A percentile compares a stretch with the other conserved stretches of the same genome.
phyloP scores from a whole-genome alignment of 345 rosid species.

The Lepidium africanum region DNA sequence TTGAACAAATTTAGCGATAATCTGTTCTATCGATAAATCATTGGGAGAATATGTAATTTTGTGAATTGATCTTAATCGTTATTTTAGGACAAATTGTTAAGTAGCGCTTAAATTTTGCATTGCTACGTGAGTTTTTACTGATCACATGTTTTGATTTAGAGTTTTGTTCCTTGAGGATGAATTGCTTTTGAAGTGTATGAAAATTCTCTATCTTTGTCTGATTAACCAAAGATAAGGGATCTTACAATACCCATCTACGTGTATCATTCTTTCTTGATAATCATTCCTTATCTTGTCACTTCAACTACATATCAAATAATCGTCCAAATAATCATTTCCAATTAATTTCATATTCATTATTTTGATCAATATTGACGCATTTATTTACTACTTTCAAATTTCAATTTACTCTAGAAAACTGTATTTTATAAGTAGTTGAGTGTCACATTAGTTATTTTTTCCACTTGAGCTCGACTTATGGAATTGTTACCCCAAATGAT shows the following conservation, averaged over 20 bases:
- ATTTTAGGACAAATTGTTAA: not conserved
- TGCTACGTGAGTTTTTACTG: not conserved
- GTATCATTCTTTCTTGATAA: constrained; percentile 19
- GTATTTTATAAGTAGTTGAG: no score
- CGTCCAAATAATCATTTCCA: not conserved
- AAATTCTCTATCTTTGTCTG: constrained; percentile 4
- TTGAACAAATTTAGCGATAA: no score
- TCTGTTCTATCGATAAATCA: no score
- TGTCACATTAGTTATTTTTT: no score
- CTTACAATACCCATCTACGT: constrained; percentile 8
- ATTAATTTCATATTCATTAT: no score
- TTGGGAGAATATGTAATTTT: not conserved
- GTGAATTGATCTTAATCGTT: not conserved
- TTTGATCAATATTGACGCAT: no score
- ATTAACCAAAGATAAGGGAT: constrained; percentile 20
- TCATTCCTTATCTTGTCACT: constrained; percentile 8
- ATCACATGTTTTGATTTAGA: not conserved
- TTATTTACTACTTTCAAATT: no score
- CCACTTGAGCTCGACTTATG: no score
- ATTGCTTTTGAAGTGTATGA: constrained; percentile 10
- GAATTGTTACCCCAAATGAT: no score
- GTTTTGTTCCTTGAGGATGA: constrained; percentile 1
- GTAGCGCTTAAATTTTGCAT: not conserved
- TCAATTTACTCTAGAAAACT: no score
- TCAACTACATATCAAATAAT: not conserved